phyloP scores from a whole-genome alignment of 1,284 basidiomycete genomes.

The Peniophora sp. region DNA sequence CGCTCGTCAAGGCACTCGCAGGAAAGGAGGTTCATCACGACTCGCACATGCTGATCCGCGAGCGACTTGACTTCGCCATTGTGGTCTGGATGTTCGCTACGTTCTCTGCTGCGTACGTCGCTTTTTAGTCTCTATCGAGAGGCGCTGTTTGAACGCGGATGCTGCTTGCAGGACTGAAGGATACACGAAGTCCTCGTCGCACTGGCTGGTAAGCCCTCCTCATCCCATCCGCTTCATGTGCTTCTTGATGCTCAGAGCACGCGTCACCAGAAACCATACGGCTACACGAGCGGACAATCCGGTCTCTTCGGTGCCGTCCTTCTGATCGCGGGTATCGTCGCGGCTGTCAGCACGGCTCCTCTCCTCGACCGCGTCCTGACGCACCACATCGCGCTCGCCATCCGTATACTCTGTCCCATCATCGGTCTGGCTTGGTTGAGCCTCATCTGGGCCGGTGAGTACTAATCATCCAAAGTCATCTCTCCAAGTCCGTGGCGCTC shows the following conservation, averaged over 20 bases:
- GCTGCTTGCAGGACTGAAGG: constrained; percentile 24
- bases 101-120: constrained; percentile 52
- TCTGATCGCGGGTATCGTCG: constrained; percentile 60
- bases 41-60: constrained; percentile 49
- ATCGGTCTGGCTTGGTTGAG: constrained; percentile 58
- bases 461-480: too few species aligned
- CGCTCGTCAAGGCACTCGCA: constrained; percentile 47
- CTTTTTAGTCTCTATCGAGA: not conserved
- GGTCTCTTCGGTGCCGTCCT: constrained; percentile 66
- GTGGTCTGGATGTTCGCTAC: constrained; percentile 52
- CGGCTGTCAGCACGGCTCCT: constrained; percentile 58
- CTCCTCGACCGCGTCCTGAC: constrained; percentile 74
- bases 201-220: constrained; percentile 48
- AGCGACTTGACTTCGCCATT: constrained; percentile 63
- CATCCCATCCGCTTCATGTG: constrained; percentile 2
- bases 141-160: not conserved
- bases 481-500: too few species aligned
- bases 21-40: constrained; percentile 34
- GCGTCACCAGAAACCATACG: constrained; percentile 72
- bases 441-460: constrained; percentile 69
- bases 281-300: constrained; percentile 54
- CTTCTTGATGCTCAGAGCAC: too few species aligned
- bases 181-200: constrained; percentile 56
- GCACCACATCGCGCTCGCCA: constrained; percentile 50
- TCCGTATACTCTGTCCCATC: constrained; percentile 54